Base-by-base conservation (phyloP, 495 filamentous ascomycete species). In the Pyrenula aspistea region DNA sequence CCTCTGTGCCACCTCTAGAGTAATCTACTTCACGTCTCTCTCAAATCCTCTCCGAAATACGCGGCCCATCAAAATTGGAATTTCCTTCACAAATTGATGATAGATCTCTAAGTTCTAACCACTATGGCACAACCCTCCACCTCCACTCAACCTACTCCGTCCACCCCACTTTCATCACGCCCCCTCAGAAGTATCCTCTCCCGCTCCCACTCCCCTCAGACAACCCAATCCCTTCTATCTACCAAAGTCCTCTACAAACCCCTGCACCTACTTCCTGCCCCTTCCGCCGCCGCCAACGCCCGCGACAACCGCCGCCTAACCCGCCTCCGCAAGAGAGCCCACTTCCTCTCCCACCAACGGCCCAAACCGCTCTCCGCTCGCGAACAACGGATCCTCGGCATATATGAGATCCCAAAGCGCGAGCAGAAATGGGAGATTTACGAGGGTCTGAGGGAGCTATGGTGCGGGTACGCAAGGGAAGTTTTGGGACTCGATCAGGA, bases 191-290 rank as follows among this genome's bases (percentile, higher is more conserved):
- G 67, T 3, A 83, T 97, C 47, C 86, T 97, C 58, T 61, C 71
- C 10, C 83, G 83, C 60, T 88, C 88, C 21, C 86, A 93, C 73
- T 81, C 84, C 25, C 81, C 89, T 21, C 76, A 81, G 49, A 82
- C 77, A 56, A 83, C 88, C 21, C 67, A 69, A 10, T 71, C 77
- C 4, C 86, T 95, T 73, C 89, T 87, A 76, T 76, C 79, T 56
- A 86, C 93, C 55, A 89, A 90, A 67, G 77, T 96, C 65, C 81
- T 86, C 60, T 81, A 87, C 60, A 89, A 89, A 58, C 88, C 90
- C 0, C 83, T 98, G 60, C 82, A 81, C 67, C 82, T 96, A 0
- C 80, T 82, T 48, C 83, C 90, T 12, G 84, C 85, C 22, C 84
- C 83, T 0, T 82, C 88, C 15, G 71, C 67, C 22, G 67, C 79